Base-by-base conservation (phyloP, 805 yeast species). In the Brettanomyces naardenensis region DNA sequence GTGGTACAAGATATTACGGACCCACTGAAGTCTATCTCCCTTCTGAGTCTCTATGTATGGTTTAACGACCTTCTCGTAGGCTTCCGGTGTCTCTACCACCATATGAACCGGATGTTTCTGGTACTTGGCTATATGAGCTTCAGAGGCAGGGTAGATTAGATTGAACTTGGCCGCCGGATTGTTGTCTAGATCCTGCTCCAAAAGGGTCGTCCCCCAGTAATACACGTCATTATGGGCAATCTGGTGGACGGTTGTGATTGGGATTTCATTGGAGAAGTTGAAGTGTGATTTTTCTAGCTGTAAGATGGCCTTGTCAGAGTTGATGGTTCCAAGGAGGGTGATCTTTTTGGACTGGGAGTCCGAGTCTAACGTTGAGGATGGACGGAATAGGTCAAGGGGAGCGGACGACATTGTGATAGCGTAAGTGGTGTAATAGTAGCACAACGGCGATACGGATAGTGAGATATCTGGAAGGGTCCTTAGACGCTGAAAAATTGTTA, bases 11-110 rank as follows among this genome's bases (percentile, higher is more conserved):
- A 90, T 90, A 50, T 88, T 89, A 43, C 75, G 66, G 3, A 92
- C 97, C 98, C 98, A 90, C 52, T 83, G 74, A 33, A 90, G 65
- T 35, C 95, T 63, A 35, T 76, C 82, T 2, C 92, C 92, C 33
- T 71, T 69, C 82, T 80, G 82, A 2, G 81, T 70, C 11, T 73
- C 71, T 32, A 90, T 81, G 55, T 81, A 90, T 0, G 96, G 96
- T 32, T 66, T 61, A 3, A 85, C 95, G 14, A 68, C 61, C 5
- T 56, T 43, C 4, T 54, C 37, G 63, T 90, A 92, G 59, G 75
- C 64, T 38, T 78, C 79, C 1, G 96, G 95, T 2, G 97, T 86
- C 55, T 92, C 99, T 13, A 59, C 54, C 3, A 92, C 68, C 52
- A 82, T 59, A 45, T 78, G 87, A 23, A 56, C 49, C n/a, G 59